These are phyloP conservation scores for Avena sativa DNA, from an alignment of 176 grass and related monocot species.

Conservation along the genomic window DNA sequence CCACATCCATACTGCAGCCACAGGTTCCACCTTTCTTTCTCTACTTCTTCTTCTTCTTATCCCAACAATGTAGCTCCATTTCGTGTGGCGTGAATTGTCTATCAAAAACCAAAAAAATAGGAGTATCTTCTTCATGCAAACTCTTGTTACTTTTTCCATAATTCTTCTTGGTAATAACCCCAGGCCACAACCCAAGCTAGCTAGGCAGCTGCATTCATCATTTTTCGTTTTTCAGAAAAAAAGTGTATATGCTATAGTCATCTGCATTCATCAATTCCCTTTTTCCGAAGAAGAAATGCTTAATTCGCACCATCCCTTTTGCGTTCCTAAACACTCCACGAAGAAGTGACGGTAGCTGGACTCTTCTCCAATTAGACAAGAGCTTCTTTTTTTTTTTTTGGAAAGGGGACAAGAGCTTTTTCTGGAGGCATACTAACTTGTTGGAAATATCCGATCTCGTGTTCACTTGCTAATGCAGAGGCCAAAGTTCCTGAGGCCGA, in stretches of 20 bases:
- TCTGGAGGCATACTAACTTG: neutral
- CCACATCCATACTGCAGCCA: slow-evolving; percentile 72
- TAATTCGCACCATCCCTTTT: neutral
- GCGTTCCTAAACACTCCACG: neutral
- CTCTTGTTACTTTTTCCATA: neutral
- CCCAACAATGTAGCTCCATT: neutral
- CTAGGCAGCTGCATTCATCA: neutral
- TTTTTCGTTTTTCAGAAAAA: neutral
- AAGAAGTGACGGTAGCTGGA: neutral
- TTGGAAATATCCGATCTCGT: neutral
- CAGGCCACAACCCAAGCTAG: too few relatives aligned
- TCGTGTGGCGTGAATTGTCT: neutral
- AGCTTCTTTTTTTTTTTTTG: neutral
- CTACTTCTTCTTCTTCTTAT: neutral
- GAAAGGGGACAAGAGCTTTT: neutral
- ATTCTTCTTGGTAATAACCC: neutral
- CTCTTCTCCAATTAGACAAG: neutral
- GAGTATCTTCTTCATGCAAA: too few relatives aligned
- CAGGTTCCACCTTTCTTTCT: slow-evolving; percentile 45
- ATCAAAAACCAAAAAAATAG: neutral
- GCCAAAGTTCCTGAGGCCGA: slow-evolving; percentile 84
- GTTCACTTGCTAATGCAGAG: slow-evolving; percentile 54
- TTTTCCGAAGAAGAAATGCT: neutral
- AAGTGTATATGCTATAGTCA: neutral
- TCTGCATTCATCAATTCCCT: neutral